These are phyloP conservation scores for Fonsecaea nubica DNA, from an alignment of 2,329 filamentous ascomycete genomes.

Conservation along the genomic window DNA sequence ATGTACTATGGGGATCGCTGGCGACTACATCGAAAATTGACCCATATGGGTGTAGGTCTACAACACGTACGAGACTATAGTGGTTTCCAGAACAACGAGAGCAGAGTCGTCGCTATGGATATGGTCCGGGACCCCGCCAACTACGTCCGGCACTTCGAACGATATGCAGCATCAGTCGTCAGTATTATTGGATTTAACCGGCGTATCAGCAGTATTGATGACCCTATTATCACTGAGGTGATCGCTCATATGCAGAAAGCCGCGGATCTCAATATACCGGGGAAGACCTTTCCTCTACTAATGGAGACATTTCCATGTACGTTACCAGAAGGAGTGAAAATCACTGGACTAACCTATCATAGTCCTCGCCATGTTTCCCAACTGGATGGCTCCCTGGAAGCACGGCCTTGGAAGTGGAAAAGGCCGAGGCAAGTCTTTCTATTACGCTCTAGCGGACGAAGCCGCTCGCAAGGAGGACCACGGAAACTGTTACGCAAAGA, in stretches of 20 bases:
- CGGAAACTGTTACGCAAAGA: slow-evolving; percentile 53
- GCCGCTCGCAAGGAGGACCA: slow-evolving; percentile 51
- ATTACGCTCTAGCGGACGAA: slow-evolving; percentile 60
- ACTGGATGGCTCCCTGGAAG: slow-evolving; percentile 59
- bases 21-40: slow-evolving; percentile 57
- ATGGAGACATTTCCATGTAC: slow-evolving; percentile 60
- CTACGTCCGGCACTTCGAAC: slow-evolving; percentile 50
- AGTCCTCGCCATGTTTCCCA: no score
- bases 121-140: slow-evolving; percentile 44
- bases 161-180: slow-evolving; percentile 52
- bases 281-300: slow-evolving; percentile 64
- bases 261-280: slow-evolving; percentile 62
- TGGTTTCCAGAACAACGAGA: slow-evolving; percentile 65
- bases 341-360: slow-evolving; percentile 50
- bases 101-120: slow-evolving; percentile 59
- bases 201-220: slow-evolving; percentile 51
- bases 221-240: slow-evolving; percentile 67
- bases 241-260: slow-evolving; percentile 66
- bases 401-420: slow-evolving; percentile 53
- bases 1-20: slow-evolving; percentile 51
- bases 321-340: slow-evolving; percentile 12
- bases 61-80: slow-evolving; percentile 63
- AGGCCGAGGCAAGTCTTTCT: slow-evolving; percentile 58
- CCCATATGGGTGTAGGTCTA: slow-evolving; percentile 60
- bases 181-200: slow-evolving; percentile 51